A percentile compares a stretch with the other conserved stretches of the same genome.
phyloP scores from a whole-genome alignment of 768 basidiomycete genomes.

The Boletus pseudopeckii region DNA sequence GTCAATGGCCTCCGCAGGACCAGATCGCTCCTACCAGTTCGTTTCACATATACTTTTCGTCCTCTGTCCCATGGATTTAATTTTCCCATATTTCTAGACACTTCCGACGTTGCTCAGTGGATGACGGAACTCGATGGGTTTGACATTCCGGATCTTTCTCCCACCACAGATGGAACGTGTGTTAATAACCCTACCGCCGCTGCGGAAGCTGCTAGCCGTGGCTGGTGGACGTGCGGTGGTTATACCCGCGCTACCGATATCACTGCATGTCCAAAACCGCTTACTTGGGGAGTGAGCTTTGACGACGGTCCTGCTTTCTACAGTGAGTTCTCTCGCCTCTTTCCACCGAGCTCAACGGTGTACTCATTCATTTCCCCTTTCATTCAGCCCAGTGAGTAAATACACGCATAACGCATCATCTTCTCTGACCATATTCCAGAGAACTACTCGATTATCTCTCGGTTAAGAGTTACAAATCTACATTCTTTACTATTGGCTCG shows the following conservation, averaged over 20 bases:
- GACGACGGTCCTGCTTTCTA: constrained; percentile 87
- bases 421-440: constrained; percentile 33
- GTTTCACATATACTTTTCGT: constrained; percentile 10
- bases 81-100: background rate
- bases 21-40: constrained; percentile 55
- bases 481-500: constrained; percentile 90
- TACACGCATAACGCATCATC: background rate
- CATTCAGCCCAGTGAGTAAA: constrained; percentile 48
- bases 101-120: constrained; percentile 64
- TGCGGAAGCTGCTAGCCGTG: constrained; percentile 54
- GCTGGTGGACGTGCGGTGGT: constrained; percentile 93
- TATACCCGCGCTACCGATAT: constrained; percentile 59
- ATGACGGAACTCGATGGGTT: constrained; percentile 70
- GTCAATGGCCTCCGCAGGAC: constrained; percentile 64
- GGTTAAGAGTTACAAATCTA: constrained; percentile 62
- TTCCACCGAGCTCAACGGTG: background rate
- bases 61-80: background rate
- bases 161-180: constrained; percentile 71
- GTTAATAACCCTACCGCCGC: constrained; percentile 52
- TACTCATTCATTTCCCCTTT: constrained; percentile 4
- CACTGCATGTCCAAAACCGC: constrained; percentile 59
- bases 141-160: constrained; percentile 61
- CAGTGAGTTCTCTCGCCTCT: constrained; percentile 48
- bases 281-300: constrained; percentile 79
- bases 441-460: constrained; percentile 69